phyloP scores from a whole-genome alignment of 2,329 filamentous ascomycete species.

The Colletotrichum sansevieriae region DNA sequence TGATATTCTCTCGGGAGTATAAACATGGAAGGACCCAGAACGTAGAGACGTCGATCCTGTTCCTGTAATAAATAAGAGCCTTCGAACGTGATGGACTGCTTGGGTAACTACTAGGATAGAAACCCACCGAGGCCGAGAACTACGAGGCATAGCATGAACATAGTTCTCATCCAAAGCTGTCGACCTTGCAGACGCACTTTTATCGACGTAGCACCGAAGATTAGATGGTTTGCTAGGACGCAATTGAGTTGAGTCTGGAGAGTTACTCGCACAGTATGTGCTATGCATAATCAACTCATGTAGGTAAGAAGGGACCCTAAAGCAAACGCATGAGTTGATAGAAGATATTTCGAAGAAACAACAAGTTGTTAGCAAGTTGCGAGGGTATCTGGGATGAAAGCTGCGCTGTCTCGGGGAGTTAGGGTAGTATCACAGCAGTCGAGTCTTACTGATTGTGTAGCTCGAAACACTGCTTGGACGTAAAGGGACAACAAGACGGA shows the following conservation, averaged over 20 bases:
- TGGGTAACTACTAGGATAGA: neutral
- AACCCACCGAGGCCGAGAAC: neutral
- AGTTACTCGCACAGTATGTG: neutral
- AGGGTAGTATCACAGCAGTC: neutral
- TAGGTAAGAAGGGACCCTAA: neutral
- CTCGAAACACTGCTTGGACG: constrained; percentile 40
- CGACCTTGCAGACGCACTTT: neutral
- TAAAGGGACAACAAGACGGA: constrained; percentile 34
- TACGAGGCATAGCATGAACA: neutral
- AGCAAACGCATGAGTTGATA: neutral
- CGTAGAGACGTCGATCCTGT: neutral
- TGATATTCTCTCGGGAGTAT: constrained; percentile 3
- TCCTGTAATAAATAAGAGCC: neutral
- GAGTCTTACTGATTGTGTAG: constrained; percentile 16
- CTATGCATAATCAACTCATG: neutral
- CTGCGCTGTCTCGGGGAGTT: neutral
- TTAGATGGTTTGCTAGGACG: constrained; percentile 17
- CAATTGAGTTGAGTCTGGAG: constrained; percentile 12
- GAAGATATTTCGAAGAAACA: neutral
- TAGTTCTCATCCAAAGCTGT: constrained; percentile 14
- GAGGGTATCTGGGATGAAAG: neutral
- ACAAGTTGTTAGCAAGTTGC: too few species aligned
- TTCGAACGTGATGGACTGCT: too few species aligned
- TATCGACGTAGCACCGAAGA: constrained; percentile 28
- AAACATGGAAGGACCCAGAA: constrained; percentile 14